These are phyloP conservation scores for Nigrospora sphaerica DNA, from an alignment of 2,329 filamentous ascomycete species.

Conservation along the genomic window DNA sequence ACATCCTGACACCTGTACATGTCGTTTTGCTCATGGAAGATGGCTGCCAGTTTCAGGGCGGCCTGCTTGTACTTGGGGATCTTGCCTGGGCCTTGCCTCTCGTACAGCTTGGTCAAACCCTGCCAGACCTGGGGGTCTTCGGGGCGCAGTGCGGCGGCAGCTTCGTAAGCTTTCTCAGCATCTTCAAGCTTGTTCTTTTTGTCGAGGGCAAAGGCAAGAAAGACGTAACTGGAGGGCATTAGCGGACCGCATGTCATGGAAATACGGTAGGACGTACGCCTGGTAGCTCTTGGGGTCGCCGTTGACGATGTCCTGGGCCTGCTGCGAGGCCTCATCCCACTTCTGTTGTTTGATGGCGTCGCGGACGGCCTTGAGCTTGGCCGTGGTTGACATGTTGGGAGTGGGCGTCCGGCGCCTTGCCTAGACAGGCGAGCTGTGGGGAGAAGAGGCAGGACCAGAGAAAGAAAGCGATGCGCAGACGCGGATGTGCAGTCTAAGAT, in stretches of 20 bases:
- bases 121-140: slow-evolving; percentile 84
- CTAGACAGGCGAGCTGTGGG: too few relatives aligned
- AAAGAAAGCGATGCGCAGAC: too few relatives aligned
- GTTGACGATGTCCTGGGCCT: slow-evolving; percentile 62
- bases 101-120: slow-evolving; percentile 78
- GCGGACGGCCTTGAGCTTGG: slow-evolving; percentile 73
- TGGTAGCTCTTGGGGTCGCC: slow-evolving; percentile 76
- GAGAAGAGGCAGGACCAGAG: too few relatives aligned
- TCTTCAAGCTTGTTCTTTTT: slow-evolving; percentile 65
- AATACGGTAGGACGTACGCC: slow-evolving; percentile 44
- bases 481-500: too few relatives aligned
- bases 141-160: slow-evolving; percentile 64
- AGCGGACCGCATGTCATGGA: background rate
- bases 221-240: slow-evolving; percentile 55
- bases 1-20: slow-evolving; percentile 58
- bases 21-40: slow-evolving; percentile 62
- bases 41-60: slow-evolving; percentile 64
- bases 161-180: slow-evolving; percentile 68
- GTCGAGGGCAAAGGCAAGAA: slow-evolving; percentile 78
- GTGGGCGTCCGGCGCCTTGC: too few relatives aligned
- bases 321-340: slow-evolving; percentile 66
- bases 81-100: slow-evolving; percentile 64
- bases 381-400: slow-evolving; percentile 41
- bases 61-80: slow-evolving; percentile 69
- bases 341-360: slow-evolving; percentile 71